phyloP scores from a whole-genome alignment of 1,284 basidiomycete genomes.

The Inonotus hispidus region DNA sequence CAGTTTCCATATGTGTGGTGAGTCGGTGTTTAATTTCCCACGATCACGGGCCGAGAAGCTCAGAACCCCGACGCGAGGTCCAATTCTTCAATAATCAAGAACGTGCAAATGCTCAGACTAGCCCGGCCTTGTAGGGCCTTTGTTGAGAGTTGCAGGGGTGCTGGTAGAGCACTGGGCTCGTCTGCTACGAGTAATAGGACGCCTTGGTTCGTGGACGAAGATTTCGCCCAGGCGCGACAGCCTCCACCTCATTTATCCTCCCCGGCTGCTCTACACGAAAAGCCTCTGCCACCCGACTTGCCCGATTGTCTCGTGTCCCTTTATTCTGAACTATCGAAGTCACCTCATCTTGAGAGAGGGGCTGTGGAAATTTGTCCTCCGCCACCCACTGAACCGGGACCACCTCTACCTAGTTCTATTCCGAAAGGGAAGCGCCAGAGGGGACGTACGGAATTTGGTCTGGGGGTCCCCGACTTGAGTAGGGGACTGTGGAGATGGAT shows the following conservation, averaged over 20 bases:
- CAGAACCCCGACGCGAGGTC: too few relatives aligned
- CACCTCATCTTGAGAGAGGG: slow-evolving; percentile 21
- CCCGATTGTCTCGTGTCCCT: slow-evolving; percentile 19
- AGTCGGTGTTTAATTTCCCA: too few relatives aligned
- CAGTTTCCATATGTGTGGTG: too few relatives aligned
- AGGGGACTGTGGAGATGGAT: slow-evolving; percentile 69
- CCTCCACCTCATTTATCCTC: slow-evolving; percentile 13
- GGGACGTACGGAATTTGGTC: slow-evolving; percentile 60
- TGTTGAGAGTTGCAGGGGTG: not conserved
- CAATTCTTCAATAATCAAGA: too few relatives aligned
- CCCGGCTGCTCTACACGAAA: not conserved
- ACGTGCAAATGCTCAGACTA: slow-evolving; percentile 1
- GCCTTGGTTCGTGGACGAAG: slow-evolving; percentile 23
- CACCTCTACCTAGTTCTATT: slow-evolving; percentile 16
- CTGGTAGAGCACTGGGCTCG: not conserved
- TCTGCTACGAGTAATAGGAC: not conserved
- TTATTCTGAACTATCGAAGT: slow-evolving; percentile 16
- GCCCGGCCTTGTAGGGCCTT: not conserved
- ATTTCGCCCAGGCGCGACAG: not conserved
- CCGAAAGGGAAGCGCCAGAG: slow-evolving; percentile 55
- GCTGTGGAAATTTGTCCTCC: slow-evolving; percentile 17
- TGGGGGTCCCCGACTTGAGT: slow-evolving; percentile 47
- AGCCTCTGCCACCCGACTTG: slow-evolving; percentile 14
- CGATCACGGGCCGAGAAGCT: too few relatives aligned
- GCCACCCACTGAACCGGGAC: slow-evolving; percentile 16